Evolutionary conservation across 2,329 filamentous ascomycete species (phyloP), one percentile per base, ranked within the genome.

Genomic region (Fusarium sp.): DNA sequence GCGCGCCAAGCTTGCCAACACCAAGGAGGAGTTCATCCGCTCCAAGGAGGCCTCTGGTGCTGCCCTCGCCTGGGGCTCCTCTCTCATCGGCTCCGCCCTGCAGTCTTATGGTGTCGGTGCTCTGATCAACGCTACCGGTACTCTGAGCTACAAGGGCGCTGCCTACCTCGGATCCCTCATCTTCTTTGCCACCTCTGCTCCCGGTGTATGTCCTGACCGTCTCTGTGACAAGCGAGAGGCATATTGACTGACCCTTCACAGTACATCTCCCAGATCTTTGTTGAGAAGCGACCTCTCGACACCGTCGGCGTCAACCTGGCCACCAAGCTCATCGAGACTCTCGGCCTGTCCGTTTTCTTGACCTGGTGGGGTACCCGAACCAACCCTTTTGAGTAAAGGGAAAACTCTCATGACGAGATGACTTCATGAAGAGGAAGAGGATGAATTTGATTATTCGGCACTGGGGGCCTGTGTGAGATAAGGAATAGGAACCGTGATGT

Each of bases 341-440:
- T 98, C 65, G 96, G 95, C 71, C 89, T 98, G 63, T 94, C 92
- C 70, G 81, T 97, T 78, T 94, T 98, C 89, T 87, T 98, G 76
- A 97, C 94, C 80, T 98, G 94, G 92, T 98, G 95, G 95, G 95
- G 95, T 78, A 98, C 95, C 78, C 92, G 93, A 80, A 96, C 94
- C 84, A 95, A 94, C 86, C 94, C 94, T 66, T 97, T 97, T 82
- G 90, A 94, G 79, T 95, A 92, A 87, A 31, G 78, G 60, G 76
- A 56, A 28, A 23, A 62, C 50, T 60, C 43, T 60, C 41, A 51
- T 62, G 40, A 46, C 48, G 51, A 64, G 48, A 59, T 69, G 37
- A 62, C 47, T 37, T 37, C 18, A 52, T 37, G 44, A 41, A 62
- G 39, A 43, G 50, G 53, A 7, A 27, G 60, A 28, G 64, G 65